Conservation (phyloP, 164 flowering plant species). For the Taxillus chinensis region DNA sequence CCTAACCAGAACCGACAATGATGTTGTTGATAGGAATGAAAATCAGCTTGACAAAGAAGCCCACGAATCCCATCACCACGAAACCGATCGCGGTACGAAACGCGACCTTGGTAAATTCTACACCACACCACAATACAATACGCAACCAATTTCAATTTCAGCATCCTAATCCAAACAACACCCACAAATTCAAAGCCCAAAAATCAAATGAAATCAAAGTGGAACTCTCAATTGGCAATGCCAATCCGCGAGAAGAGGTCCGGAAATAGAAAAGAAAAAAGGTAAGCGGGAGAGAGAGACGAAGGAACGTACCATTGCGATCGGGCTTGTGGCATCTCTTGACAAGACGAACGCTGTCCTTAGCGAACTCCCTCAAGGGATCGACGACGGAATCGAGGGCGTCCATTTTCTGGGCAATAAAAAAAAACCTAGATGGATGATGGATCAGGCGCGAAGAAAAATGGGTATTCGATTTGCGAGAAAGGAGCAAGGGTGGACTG, state of each 20-base stretch:
- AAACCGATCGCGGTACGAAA: constrained; percentile 2
- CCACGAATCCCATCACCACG: constrained; percentile 5
- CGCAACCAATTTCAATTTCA: too few species aligned
- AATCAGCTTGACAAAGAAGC: constrained; percentile 5
- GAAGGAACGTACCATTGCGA: not conserved
- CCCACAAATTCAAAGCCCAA: too few species aligned
- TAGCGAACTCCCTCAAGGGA: constrained; percentile 4
- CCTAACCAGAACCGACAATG: constrained; percentile 2
- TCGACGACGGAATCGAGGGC: constrained; percentile 3
- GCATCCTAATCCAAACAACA: too few species aligned
- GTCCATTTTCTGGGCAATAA: not conserved
- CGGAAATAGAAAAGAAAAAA: not conserved
- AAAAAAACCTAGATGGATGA: not conserved
- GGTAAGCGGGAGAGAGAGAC: not conserved
- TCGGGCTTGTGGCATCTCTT: constrained; percentile 6
- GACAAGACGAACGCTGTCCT: constrained; percentile 8
- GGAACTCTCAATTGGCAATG: not conserved
- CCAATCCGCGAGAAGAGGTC: not conserved
- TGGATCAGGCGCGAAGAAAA: too few species aligned
- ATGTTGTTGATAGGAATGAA: constrained; percentile 4
- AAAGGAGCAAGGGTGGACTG: too few species aligned
- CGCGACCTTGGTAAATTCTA: constrained; percentile 5
- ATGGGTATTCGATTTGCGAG: too few species aligned
- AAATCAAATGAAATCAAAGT: too few species aligned
- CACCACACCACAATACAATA: not conserved